Evolutionary conservation across 1,139 yeast species (phyloP).

Genomic region (Blastobotrys malaysiensis): DNA sequence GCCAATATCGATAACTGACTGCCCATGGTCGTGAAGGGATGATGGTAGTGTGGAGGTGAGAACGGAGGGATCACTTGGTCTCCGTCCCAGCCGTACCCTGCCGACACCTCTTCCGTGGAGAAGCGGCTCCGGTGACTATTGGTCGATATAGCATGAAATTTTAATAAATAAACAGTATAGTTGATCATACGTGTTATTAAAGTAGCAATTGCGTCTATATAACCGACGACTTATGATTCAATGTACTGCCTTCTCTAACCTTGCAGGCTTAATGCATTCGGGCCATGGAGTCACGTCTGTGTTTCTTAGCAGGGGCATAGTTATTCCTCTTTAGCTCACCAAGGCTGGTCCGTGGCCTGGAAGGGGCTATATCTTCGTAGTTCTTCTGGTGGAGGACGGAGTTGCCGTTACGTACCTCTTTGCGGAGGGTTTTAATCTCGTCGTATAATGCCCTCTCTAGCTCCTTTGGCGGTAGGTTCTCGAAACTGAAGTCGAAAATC

Average conservation of each 20-base stretch:
- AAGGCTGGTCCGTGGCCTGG: background rate
- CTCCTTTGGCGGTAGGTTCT: conserved; percentile 29
- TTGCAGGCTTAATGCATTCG: background rate
- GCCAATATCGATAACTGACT: conserved; percentile 67
- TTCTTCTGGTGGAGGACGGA: background rate
- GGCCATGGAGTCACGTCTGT: background rate
- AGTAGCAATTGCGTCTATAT: too few species aligned
- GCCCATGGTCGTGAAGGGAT: conserved; percentile 51
- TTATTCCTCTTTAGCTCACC: background rate
- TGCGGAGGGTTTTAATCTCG: conserved; percentile 67
- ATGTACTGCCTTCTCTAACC: background rate
- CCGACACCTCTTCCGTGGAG: too few species aligned
- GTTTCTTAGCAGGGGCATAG: background rate
- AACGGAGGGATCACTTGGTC: background rate
- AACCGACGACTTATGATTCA: background rate
- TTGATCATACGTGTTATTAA: too few species aligned
- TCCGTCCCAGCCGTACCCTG: background rate
- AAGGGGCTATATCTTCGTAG: background rate
- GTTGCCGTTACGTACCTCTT: conserved; percentile 50
- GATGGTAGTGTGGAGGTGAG: background rate
- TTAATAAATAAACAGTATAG: too few species aligned
- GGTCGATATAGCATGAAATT: background rate
- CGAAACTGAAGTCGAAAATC: conserved; percentile 75
- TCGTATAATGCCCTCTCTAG: conserved; percentile 35
- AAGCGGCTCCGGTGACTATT: too few species aligned